phyloP scores from a whole-genome alignment of 139 green algal species.

The Protoeuglena noctilucae region DNA sequence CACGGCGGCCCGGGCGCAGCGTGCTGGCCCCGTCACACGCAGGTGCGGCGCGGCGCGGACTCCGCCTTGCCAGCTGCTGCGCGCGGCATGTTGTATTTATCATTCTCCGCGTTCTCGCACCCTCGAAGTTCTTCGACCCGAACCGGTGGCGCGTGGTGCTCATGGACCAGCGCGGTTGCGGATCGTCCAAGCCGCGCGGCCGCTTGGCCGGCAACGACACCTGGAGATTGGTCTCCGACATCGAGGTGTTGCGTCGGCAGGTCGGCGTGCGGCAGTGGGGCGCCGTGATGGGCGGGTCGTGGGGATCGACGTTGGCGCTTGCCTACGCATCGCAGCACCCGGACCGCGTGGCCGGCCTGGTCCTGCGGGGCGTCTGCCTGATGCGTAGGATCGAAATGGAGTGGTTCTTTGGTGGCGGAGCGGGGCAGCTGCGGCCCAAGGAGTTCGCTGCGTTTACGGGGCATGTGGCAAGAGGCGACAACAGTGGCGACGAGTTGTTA shows the following conservation, averaged over 20 bases:
- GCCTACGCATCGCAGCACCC: slow-evolving; percentile 38
- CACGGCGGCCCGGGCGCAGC: too few species aligned
- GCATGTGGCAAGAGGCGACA: too few species aligned
- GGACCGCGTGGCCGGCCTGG: slow-evolving; percentile 20
- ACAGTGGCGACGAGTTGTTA: too few species aligned
- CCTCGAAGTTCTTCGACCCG: slow-evolving; percentile 56
- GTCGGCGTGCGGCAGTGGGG: slow-evolving; percentile 25
- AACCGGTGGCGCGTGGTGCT: slow-evolving; percentile 38
- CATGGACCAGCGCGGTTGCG: slow-evolving; percentile 51
- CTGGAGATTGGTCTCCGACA: slow-evolving; percentile 27
- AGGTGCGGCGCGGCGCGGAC: too few species aligned
- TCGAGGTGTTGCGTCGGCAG: slow-evolving; percentile 31
- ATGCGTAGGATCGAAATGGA: slow-evolving; percentile 41
- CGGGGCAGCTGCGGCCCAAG: slow-evolving; percentile 18
- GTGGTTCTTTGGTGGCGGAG: slow-evolving; percentile 46
- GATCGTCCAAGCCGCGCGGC: slow-evolving; percentile 24
- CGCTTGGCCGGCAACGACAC: slow-evolving; percentile 43
- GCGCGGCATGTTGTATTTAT: too few species aligned
- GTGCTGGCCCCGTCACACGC: too few species aligned
- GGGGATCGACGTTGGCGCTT: slow-evolving; percentile 39
- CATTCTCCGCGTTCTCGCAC: too few species aligned
- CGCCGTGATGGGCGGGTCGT: slow-evolving; percentile 53
- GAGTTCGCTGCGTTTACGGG: too few species aligned
- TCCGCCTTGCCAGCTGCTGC: too few species aligned
- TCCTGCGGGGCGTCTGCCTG: slow-evolving; percentile 53